phyloP scores from a whole-genome alignment of 2,329 filamentous ascomycete species.

The Fonsecaea erecta region DNA sequence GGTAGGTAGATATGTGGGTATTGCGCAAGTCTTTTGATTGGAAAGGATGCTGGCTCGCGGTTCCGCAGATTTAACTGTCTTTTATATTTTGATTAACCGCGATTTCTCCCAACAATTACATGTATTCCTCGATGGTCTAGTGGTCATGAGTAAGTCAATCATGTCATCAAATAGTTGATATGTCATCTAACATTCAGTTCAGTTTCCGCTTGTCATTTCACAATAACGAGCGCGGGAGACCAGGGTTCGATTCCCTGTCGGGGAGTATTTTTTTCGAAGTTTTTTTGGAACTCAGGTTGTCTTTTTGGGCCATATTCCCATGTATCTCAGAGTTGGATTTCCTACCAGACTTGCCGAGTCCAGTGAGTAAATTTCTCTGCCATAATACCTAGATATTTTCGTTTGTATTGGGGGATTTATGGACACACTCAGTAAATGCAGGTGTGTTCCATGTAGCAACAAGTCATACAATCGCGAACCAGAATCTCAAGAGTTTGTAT shows the following conservation, averaged over 20 bases:
- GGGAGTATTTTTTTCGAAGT: conserved; percentile 21
- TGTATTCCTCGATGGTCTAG: conserved; percentile 30
- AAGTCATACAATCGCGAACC: no score
- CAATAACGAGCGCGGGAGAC: conserved; percentile 29
- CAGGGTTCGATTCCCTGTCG: conserved; percentile 32
- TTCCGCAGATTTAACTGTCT: neutral
- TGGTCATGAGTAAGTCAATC: conserved; percentile 30
- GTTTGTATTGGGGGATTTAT: neutral
- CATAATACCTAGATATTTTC: neutral
- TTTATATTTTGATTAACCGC: neutral
- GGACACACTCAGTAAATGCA: no score
- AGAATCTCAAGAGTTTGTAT: no score
- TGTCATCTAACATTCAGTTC: conserved; percentile 8
- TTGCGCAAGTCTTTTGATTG: neutral
- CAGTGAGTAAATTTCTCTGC: neutral
- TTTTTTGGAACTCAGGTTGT: neutral
- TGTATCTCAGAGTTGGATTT: neutral
- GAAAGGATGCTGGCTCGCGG: neutral
- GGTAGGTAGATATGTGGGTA: neutral
- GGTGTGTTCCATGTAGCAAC: no score
- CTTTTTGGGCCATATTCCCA: neutral
- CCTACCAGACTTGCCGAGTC: neutral
- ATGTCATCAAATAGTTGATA: neutral
- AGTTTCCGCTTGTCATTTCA: conserved; percentile 33
- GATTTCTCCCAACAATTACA: neutral